phyloP scores from a whole-genome alignment of 164 flowering plant genomes.

The Chimonanthus praecox region DNA sequence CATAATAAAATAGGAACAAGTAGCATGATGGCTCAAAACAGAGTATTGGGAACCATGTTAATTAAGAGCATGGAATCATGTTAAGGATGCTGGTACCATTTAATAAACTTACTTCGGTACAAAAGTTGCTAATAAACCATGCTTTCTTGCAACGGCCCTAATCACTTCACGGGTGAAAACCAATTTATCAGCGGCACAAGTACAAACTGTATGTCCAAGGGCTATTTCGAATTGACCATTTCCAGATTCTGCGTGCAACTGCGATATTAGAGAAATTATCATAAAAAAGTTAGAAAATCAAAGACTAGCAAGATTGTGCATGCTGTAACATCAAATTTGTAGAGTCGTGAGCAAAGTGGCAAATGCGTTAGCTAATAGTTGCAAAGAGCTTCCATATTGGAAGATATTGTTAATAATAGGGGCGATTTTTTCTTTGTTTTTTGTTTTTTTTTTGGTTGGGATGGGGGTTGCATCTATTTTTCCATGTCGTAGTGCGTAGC shows the following conservation, averaged over 20 bases:
- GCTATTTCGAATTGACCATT: constrained; percentile 86
- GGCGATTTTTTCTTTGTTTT: too few relatives aligned
- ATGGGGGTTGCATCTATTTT: too few relatives aligned
- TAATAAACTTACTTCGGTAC: constrained; percentile 73
- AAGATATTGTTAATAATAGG: too few relatives aligned
- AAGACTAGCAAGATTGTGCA: background rate
- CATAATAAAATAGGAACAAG: background rate
- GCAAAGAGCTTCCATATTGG: too few relatives aligned
- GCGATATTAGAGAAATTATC: constrained; percentile 11
- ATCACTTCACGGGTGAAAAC: constrained; percentile 77
- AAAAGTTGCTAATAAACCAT: constrained; percentile 85
- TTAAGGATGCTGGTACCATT: background rate
- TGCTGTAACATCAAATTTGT: background rate
- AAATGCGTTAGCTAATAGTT: too few relatives aligned
- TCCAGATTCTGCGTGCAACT: constrained; percentile 94
- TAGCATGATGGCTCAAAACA: background rate
- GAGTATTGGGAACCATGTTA: background rate
- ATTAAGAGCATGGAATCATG: background rate
- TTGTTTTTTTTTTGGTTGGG: too few relatives aligned
- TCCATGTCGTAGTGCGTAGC: too few relatives aligned
- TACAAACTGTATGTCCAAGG: constrained; percentile 55
- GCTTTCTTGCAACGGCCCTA: constrained; percentile 76
- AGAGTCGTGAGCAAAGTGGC: too few relatives aligned
- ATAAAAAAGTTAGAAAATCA: background rate
- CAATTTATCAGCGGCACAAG: constrained; percentile 73